Evolutionary conservation across 75 land plant species (phyloP).

Genomic region (Sequoiadendron giganteum): DNA sequence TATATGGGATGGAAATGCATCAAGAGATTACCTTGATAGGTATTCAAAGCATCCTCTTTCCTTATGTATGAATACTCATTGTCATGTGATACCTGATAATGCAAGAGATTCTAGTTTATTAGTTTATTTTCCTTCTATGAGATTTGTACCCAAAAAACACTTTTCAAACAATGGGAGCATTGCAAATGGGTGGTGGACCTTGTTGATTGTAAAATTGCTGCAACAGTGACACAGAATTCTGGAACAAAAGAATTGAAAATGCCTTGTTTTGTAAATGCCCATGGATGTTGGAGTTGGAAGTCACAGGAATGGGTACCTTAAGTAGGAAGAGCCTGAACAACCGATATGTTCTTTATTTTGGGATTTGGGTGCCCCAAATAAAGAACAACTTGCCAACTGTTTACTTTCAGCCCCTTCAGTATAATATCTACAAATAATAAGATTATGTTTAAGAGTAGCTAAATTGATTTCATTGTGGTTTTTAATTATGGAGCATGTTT

Average conservation of each 20-base stretch:
- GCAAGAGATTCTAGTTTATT: background rate
- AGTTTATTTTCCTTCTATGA: background rate
- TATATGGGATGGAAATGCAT: slow-evolving; percentile 98
- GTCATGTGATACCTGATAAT: background rate
- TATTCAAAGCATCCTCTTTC: background rate
- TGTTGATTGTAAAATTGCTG: background rate
- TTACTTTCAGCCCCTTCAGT: no score
- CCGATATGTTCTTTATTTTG: no score
- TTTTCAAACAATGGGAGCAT: background rate
- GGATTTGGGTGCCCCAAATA: no score
- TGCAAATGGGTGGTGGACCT: background rate
- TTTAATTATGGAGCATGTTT: background rate
- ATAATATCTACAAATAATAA: background rate
- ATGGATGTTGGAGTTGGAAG: background rate
- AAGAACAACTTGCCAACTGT: no score
- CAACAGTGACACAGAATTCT: background rate
- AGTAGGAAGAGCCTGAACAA: no score
- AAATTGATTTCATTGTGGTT: background rate
- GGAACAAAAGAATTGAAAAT: background rate
- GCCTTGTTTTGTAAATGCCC: background rate
- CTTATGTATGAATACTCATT: background rate
- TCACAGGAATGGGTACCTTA: background rate
- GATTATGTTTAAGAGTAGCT: background rate
- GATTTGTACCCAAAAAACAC: background rate
- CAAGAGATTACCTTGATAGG: slow-evolving; percentile 94